These are phyloP conservation scores for Capillidium rhysosporum DNA, from an alignment of 371 early-diverging fungal species.

Conservation along the genomic window DNA sequence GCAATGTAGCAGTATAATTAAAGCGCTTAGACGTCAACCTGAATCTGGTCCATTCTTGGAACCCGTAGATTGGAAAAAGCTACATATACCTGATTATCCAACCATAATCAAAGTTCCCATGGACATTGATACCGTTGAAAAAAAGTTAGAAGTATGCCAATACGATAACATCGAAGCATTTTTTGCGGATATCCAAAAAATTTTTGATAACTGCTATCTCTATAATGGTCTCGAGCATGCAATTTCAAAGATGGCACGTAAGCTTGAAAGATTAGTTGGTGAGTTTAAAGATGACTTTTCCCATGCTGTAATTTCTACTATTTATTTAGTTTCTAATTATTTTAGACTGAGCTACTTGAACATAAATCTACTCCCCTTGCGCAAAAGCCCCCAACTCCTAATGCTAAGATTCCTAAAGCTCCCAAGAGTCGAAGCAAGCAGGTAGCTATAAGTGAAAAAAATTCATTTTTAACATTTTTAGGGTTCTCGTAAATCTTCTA, in stretches of 20 bases:
- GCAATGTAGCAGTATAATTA: conserved; percentile 51
- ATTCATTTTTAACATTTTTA: neutral
- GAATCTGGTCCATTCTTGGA: conserved; percentile 61
- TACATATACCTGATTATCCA: conserved; percentile 89
- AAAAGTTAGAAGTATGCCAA: conserved; percentile 50
- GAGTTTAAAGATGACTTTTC: conserved; percentile 51
- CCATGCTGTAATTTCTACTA: neutral
- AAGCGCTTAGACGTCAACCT: conserved; percentile 47
- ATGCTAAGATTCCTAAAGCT: neutral
- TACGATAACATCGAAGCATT: conserved; percentile 47
- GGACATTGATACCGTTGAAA: conserved; percentile 90
- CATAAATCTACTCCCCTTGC: neutral
- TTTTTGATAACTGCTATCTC: conserved; percentile 74
- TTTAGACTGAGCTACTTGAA: conserved; percentile 1
- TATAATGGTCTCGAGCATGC: conserved; percentile 71
- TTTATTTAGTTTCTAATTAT: neutral
- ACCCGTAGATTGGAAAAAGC: conserved; percentile 85
- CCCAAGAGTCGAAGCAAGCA: conserved; percentile 11
- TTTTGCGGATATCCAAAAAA: conserved; percentile 50
- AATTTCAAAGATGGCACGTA: conserved; percentile 51
- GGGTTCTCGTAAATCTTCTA: neutral
- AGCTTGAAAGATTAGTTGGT: conserved; percentile 49
- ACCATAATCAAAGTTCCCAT: conserved; percentile 88
- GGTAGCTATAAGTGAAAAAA: conserved; percentile 7
- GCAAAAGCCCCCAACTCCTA: neutral